Base-by-base conservation (phyloP, 257 asterid species). In the Leonotis leonurus region DNA sequence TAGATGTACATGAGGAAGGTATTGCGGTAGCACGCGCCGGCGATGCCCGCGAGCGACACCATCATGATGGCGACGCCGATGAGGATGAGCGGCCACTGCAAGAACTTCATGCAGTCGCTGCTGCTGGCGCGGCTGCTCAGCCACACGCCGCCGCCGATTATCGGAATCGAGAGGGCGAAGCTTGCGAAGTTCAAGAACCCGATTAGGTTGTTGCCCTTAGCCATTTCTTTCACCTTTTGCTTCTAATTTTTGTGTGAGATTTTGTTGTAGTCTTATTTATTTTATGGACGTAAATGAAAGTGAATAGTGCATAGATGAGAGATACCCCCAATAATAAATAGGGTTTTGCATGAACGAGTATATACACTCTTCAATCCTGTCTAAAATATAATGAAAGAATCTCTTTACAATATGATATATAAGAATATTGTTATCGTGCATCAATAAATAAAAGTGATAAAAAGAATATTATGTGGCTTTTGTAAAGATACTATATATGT, bases 111-210 rank as follows among this genome's bases (percentile, higher is more conserved):
- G 64, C 97, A 90, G 71, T 90, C 97, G 45, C 93, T 87, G 80
- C 67, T 81, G 88, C 72, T 85, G 18, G 97, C 95, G 20, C 89
- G 86, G 79, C 81, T 80, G 78, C 96, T 81, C 68, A 90, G 83
- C 97, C 97, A 90, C 55, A 90, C 80, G 20, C 96, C 97, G 65
- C 95, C 93, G 8, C 95, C 90, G 4, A 87, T 62, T 45, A 90
- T 76, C 18, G 97, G 97, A 25, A 90, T 68, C 2, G 95, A 83
- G 11, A 73, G 78, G 41, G 78, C 71, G 77, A 81, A 75, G 0
- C 89, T 83, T 0, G 81, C 50, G 77, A 87, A 87, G 75, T 89
- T 87, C n/a, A 81, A 62, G 81, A 81, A 45, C 1, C 96, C 97
- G 64, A 87, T 77, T 0, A 87, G 69, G 71, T 90, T 85, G 77